Conservation (phyloP, 345 rosid genomes). For the Corchorus olitorius region DNA sequence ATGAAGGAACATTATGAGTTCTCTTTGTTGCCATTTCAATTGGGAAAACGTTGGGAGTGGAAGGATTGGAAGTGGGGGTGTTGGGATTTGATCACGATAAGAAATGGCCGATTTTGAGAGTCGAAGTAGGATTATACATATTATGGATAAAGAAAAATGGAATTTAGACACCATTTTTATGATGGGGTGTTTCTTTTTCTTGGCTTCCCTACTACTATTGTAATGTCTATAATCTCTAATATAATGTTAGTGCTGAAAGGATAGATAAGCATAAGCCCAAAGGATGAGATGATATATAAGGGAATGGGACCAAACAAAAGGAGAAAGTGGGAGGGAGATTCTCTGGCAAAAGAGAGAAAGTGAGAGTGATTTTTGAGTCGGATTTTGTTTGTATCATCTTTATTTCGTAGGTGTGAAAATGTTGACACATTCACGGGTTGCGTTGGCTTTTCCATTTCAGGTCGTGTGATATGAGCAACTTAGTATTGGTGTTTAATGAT, state of each 20-base stretch:
- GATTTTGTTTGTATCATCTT: not conserved
- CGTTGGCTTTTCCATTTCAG: not conserved
- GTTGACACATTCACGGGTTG: slow-evolving; percentile 5
- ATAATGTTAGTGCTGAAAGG: not conserved
- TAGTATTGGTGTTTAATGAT: not conserved
- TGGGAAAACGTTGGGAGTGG: slow-evolving; percentile 70
- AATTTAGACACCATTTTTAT: slow-evolving; percentile 1
- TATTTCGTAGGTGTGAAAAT: not conserved
- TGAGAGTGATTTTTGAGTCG: too few species aligned
- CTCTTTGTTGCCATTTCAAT: slow-evolving; percentile 75
- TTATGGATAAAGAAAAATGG: not conserved
- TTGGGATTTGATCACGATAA: slow-evolving; percentile 30
- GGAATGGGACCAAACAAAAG: not conserved
- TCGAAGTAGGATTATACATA: slow-evolving; percentile 2
- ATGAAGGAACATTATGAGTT: slow-evolving; percentile 76
- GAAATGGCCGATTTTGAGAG: slow-evolving; percentile 13
- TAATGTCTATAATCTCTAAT: too few species aligned
- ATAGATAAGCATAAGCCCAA: not conserved
- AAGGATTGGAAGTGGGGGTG: slow-evolving; percentile 67
- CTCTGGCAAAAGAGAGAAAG: not conserved
- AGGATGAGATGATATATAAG: not conserved
- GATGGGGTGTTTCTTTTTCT: not conserved
- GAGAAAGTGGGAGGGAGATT: not conserved
- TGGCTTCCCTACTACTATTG: not conserved
- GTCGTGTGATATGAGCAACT: not conserved